Evolutionary conservation across 2,329 filamentous ascomycete species (phyloP), one percentile per base, ranked within the genome.

Genomic region (Colletotrichum gigasporum): DNA sequence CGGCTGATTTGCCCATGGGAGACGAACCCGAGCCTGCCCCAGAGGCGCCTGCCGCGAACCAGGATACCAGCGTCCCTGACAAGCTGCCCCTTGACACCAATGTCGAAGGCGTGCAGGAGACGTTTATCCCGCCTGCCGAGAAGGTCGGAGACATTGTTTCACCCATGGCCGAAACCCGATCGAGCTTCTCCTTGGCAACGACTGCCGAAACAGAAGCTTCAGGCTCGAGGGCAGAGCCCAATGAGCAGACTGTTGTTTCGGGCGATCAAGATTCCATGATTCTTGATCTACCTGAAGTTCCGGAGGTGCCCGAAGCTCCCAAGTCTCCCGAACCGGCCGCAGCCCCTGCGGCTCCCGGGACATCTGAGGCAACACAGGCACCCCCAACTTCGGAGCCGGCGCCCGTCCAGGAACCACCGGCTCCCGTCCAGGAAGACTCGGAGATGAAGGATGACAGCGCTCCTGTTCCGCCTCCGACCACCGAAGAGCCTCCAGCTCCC

Each of bases 131-230:
- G 34, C 61, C 61, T 9, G 61, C 61, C 5, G 61, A 64, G 12
- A 64, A 64, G 39, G 61, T 64, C 5, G 61, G 61, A 11, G 61
- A 64, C 48, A 64, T 64, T 14, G 61, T 61, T 3, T 64, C 61
- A 3, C 61, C 61, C 0, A 64, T 61, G 56, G 61, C 61, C 9
- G 61, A 64, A 42, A 64, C 61, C n/a, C 20, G 61, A 20, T 64
- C 61, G 10, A 61, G 55, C 9, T 64, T 64, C 16, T 64, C 61
- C 2, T 22, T 64, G 28, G 61, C 61, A n/a, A 64, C 61, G 8
- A 64, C 61, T 8, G 61, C 61, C 18, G 61, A 64, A 24, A 64
- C 61, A 4, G 61, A 64, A 45, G 56, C 24, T 24, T 64, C 61
- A 3, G 61, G 61, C 1, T 54, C 56, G 5, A 64, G 61, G 26